These are phyloP conservation scores for Vachellia pachyceras DNA, from an alignment of 306 rosid species.

Conservation along the genomic window DNA sequence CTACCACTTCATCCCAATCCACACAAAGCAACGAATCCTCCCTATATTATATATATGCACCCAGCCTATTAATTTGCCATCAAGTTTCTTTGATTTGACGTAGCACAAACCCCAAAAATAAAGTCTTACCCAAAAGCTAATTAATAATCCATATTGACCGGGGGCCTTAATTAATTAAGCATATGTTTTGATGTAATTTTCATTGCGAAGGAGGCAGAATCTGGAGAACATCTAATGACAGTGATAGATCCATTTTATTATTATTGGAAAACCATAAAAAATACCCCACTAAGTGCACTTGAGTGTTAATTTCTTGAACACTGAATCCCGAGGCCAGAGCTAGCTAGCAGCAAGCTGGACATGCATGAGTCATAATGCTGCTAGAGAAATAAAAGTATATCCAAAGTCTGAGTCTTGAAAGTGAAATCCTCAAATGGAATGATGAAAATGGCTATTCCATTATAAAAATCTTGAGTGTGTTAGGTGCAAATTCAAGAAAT, in stretches of 20 bases:
- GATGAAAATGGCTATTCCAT: neutral
- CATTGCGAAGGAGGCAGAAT: neutral
- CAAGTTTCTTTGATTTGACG: neutral
- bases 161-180: neutral
- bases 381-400: neutral
- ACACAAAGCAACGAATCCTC: neutral
- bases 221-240: neutral
- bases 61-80: neutral
- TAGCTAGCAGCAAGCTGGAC: neutral
- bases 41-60: too few species aligned
- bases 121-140: neutral
- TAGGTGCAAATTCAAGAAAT: neutral
- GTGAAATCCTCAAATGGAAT: neutral
- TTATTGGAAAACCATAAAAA: neutral
- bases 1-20: neutral
- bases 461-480: neutral
- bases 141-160: neutral
- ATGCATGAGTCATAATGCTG: neutral
- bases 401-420: neutral
- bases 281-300: neutral
- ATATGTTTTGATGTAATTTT: neutral
- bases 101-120: conserved; percentile 21
- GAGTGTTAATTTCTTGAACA: neutral
- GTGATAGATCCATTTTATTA: conserved; percentile 4
- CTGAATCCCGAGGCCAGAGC: neutral